Evolutionary conservation across 768 basidiomycete species (phyloP), one percentile per base, ranked within the genome.

Genomic region (Ephemerocybe angulata): DNA sequence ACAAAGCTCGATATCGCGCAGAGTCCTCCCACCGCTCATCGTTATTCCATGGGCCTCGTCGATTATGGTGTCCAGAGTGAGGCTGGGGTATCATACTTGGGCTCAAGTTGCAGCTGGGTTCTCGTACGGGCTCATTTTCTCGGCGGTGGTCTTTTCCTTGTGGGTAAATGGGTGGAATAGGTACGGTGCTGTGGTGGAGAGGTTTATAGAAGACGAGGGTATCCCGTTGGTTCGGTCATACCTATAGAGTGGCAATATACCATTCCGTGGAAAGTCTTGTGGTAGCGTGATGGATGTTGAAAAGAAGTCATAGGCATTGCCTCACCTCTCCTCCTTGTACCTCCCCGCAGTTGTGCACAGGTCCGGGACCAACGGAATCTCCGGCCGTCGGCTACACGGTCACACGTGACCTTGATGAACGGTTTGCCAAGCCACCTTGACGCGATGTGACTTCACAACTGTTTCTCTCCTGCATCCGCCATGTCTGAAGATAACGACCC

Each of bases 61-160:
- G 15, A 79, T 91, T 40, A 72, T 82, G 4, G 61, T 79, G 49
- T 92, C 90, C 10, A 75, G 90, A 47, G 77, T 89, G 28, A 84
- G 82, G 86, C 77, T 92, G 12, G 87, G 87, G 4, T 83, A 91
- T 59, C 90, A 92, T 67, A 90, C 87, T 10, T 78, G 77, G 77
- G 70, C 75, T 0, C 90, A 92, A 58, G 86, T 90, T 17, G 64
- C 70, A 8, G 87, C 73, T 25, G 90, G 90, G 1, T 72, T 68
- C 29, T 65, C 68, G 2, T 84, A 81, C 53, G 90, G 90, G 0
- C 56, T 79, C 10, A 65, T 63, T 3, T 83, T 81, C 62, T 80
- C 84, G 10, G 61, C 67, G 0, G 30, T 78, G 15, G 86, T 85
- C 82, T 88, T 86, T 61, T 64, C 57, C 37, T 30, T 82, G 17